phyloP scores from a whole-genome alignment of 2,329 filamentous ascomycete species.

The Exophiala phaeomuriformis region DNA sequence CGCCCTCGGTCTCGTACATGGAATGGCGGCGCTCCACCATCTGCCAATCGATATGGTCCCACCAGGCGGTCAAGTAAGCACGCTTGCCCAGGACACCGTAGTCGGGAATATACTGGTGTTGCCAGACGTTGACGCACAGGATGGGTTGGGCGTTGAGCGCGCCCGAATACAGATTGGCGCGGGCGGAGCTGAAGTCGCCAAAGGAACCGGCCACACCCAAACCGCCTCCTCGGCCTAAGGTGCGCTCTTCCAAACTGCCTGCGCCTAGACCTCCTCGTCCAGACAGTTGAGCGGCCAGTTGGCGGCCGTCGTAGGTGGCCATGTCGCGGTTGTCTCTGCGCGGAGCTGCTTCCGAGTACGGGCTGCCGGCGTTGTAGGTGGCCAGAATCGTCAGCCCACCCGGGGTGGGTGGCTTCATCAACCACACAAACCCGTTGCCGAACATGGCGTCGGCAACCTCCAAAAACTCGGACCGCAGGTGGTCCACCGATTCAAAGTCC shows the following conservation, averaged over 20 bases:
- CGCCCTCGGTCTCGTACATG: conserved; percentile 9
- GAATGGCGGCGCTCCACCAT: conserved; percentile 44
- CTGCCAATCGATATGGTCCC: conserved; percentile 80
- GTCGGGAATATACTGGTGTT: conserved; percentile 84
- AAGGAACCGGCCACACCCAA: conserved; percentile 24
- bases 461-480: conserved; percentile 70
- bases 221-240: conserved; percentile 3
- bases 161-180: conserved; percentile 12
- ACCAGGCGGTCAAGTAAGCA: conserved; percentile 72
- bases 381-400: conserved; percentile 60
- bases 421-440: conserved; percentile 94
- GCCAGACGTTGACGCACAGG: conserved; percentile 91
- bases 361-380: conserved; percentile 87
- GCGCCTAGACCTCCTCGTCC: conserved; percentile 1
- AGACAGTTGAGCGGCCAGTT: conserved; percentile 19
- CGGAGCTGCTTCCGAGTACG: conserved; percentile 78
- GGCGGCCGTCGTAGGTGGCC: conserved; percentile 35
- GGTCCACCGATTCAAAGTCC: conserved; percentile 76
- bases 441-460: conserved; percentile 84
- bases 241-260: conserved; percentile 2
- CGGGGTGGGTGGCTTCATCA: conserved; percentile 55
- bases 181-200: conserved; percentile 22
- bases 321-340: conserved; percentile 52
- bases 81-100: conserved; percentile 71
- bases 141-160: conserved; percentile 43